Conservation (phyloP, 441 rosid genomes). For the Populus hybrid region DNA sequence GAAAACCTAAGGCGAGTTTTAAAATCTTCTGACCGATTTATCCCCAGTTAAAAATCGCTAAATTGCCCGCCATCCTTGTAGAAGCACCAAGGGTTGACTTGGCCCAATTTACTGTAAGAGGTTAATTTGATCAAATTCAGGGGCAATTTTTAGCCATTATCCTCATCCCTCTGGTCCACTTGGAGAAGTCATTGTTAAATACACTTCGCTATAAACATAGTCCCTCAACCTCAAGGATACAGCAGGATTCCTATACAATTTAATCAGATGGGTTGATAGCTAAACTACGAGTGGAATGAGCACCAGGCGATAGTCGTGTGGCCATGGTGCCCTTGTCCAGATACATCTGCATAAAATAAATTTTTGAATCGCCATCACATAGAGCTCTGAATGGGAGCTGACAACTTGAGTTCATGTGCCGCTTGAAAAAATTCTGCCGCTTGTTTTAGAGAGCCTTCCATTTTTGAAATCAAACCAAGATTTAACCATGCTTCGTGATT, state of each 20-base stretch:
- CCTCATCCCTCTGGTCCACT: neutral
- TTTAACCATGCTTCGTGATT: slow-evolving; percentile 79
- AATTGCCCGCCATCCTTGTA: neutral
- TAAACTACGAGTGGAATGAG: neutral
- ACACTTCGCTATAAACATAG: neutral
- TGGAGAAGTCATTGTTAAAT: neutral
- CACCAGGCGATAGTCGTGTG: neutral
- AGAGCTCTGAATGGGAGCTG: slow-evolving; percentile 73
- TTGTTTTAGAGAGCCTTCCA: slow-evolving; percentile 72
- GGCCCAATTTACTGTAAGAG: neutral
- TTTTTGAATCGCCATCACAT: slow-evolving; percentile 17
- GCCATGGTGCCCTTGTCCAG: neutral
- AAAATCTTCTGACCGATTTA: neutral
- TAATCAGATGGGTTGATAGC: neutral
- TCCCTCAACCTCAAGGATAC: neutral
- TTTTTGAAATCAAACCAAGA: slow-evolving; percentile 70
- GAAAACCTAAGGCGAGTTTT: too few relatives aligned
- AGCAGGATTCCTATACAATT: slow-evolving; percentile 15
- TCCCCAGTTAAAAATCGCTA: neutral
- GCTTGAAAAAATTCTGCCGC: slow-evolving; percentile 94
- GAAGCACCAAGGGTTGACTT: neutral
- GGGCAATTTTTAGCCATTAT: neutral
- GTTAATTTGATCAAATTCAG: too few relatives aligned
- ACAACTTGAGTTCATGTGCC: slow-evolving; percentile 71
- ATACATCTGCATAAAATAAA: neutral